A percentile compares a stretch with the other conserved stretches of the same genome.
Conservation (phyloP, 2,329 filamentous ascomycete species). For the Epicoccum nigrum region DNA sequence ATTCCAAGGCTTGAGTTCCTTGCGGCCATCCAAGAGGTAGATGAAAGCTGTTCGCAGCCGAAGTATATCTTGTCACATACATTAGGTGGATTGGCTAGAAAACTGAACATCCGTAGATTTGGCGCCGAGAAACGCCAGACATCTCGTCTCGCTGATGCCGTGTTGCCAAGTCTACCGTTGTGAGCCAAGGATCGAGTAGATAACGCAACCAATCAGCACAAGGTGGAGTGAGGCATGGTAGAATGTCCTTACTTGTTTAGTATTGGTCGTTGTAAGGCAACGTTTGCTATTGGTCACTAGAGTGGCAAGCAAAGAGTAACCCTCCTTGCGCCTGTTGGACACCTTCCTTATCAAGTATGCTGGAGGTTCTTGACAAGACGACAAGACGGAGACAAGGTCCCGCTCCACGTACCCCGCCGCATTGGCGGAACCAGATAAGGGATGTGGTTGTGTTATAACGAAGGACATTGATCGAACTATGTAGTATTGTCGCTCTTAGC, state of each 20-base stretch:
- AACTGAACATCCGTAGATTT: constrained; percentile 10
- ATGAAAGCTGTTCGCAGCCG: neutral
- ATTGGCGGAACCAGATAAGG: constrained; percentile 2
- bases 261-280: constrained; percentile 2
- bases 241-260: neutral
- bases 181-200: constrained; percentile 7
- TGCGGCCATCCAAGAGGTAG: constrained; percentile 16
- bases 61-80: neutral
- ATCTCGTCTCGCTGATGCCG: neutral
- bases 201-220: constrained; percentile 4
- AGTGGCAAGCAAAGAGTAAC: neutral
- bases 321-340: constrained; percentile 8
- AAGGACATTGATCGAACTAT: no score
- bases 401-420: neutral
- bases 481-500: no score
- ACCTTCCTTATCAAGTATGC: constrained; percentile 27
- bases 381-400: constrained; percentile 14
- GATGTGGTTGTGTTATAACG: neutral
- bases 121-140: constrained; percentile 25
- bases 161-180: constrained; percentile 14
- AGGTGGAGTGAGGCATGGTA: neutral
- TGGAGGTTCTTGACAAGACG: constrained; percentile 10
- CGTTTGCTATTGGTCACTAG: neutral
- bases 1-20: neutral
- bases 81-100: neutral